Base-by-base conservation (phyloP, 495 filamentous ascomycete species). In the Xylaria curta region DNA sequence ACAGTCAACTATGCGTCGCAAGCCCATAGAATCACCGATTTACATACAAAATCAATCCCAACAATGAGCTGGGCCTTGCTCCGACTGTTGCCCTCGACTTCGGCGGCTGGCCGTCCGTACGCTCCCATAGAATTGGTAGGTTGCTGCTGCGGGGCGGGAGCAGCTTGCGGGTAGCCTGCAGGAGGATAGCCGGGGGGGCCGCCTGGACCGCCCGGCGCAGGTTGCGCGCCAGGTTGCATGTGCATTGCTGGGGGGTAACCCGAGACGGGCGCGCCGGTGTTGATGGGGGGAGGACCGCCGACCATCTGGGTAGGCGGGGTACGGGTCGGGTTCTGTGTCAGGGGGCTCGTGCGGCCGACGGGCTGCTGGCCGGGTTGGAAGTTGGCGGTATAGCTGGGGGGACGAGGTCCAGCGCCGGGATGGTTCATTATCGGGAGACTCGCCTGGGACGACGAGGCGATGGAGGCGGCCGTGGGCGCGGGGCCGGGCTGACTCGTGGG, bases 61-160 rank as follows among this genome's bases (percentile, higher is more conserved):
- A 93, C 91, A 77, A 94, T 94, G 72, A 94, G 83, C 84, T 93
- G 91, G 26, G 91, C 90, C 80, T 93, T 93, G 78, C 89, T 92
- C 76, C 93, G 87, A 76, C 92, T 93, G 67, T 89, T 91, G 36
- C 92, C 94, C 75, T 97, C 94, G 31, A 97, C 92, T 80, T 98
- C 97, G 46, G 91, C 92, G 66, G 89, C 88, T 38, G 77, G 77
- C 53, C 77, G 73, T 8, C 77, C 77, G 60, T 79, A 79, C 24
- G 75, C 84, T 72, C 56, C 77, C 74, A 68, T 79, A 63, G 67
- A 79, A 53, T 81, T 80, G 1, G 79, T 79, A 28, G 77, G 73
- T 28, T 82, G 80, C 79, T 65, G 69, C 62, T 72, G 70, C n/a
- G 85, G 75, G 74, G 84, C 75, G 70, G 84, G 80, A 73, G 81